phyloP scores from a whole-genome alignment of 345 rosid species.

The Aurinia saxatilis region DNA sequence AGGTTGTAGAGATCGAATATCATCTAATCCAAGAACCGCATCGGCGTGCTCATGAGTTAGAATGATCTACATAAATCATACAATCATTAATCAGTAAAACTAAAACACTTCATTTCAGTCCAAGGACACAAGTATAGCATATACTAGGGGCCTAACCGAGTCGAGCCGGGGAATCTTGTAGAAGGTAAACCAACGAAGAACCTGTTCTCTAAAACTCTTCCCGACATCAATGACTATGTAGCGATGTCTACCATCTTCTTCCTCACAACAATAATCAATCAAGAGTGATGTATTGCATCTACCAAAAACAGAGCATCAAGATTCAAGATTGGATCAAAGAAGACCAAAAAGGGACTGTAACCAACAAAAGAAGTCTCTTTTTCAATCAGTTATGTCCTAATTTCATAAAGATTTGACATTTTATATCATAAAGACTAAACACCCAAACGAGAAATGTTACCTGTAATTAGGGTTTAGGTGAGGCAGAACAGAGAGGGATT shows the following conservation, averaged over 20 bases:
- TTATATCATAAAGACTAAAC: neutral
- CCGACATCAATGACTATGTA: constrained; percentile 88
- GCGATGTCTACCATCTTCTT: constrained; percentile 41
- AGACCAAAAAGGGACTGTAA: neutral
- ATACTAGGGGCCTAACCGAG: constrained; percentile 51
- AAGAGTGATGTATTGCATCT: constrained; percentile 96
- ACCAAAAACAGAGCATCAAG: constrained; percentile 21
- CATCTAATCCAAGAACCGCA: constrained; percentile 93
- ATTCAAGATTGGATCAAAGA: constrained; percentile 1
- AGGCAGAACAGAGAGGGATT: constrained; percentile 56
- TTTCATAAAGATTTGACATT: neutral
- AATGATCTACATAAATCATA: constrained; percentile 53
- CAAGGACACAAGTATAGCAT: too few species aligned
- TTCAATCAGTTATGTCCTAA: neutral
- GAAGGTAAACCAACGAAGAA: constrained; percentile 88
- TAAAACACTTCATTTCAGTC: neutral
- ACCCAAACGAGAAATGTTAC: constrained; percentile 14
- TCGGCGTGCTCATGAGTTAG: constrained; percentile 99
- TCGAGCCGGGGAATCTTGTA: constrained; percentile 74
- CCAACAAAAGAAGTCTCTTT: neutral
- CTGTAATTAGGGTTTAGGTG: constrained; percentile 85
- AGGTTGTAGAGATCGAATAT: constrained; percentile 75
- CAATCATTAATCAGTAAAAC: neutral
- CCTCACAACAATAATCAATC: constrained; percentile 53
- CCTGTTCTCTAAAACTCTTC: constrained; percentile 93